These are phyloP conservation scores for Peziza echinospora DNA, from an alignment of 495 filamentous ascomycete genomes.

Conservation along the genomic window DNA sequence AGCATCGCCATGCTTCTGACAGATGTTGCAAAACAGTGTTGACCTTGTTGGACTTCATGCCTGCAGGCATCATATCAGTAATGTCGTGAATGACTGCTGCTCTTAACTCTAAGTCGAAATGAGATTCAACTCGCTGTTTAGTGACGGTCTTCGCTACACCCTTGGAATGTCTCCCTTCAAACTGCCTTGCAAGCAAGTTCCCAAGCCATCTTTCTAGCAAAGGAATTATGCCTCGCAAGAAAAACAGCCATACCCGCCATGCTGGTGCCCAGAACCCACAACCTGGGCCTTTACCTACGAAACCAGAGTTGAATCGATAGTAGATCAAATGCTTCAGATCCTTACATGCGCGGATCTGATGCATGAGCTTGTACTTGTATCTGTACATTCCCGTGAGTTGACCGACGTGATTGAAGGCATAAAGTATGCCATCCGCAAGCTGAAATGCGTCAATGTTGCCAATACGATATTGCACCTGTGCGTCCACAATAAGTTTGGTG, in stretches of 20 bases:
- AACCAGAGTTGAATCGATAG: conserved; percentile 95
- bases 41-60: conserved; percentile 98
- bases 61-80: conserved; percentile 99
- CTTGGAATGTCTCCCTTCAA: conserved; percentile 97
- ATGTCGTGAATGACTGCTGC: conserved; percentile 97
- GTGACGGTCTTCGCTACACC: conserved; percentile 98
- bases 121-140: conserved; percentile 96
- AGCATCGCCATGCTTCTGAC: conserved; percentile 95
- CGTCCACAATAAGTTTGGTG: conserved; percentile 95
- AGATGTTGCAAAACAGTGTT: conserved; percentile 95
- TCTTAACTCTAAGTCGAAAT: conserved; percentile 93
- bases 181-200: conserved; percentile 88
- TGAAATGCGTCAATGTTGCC: conserved; percentile 99
- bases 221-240: conserved; percentile 97
- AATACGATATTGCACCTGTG: conserved; percentile 91
- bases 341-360: conserved; percentile 98
- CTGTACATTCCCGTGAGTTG: conserved; percentile 99
- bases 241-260: conserved; percentile 99
- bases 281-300: conserved; percentile 92
- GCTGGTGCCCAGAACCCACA: conserved; percentile 99
- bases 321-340: conserved; percentile 99
- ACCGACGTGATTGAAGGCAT: conserved; percentile 98
- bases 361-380: conserved; percentile 99
- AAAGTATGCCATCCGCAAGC: conserved; percentile 92
- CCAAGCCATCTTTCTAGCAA: conserved; percentile 94